phyloP scores from a whole-genome alignment of 1,284 basidiomycete species.

The Rhizoctonia solani region DNA sequence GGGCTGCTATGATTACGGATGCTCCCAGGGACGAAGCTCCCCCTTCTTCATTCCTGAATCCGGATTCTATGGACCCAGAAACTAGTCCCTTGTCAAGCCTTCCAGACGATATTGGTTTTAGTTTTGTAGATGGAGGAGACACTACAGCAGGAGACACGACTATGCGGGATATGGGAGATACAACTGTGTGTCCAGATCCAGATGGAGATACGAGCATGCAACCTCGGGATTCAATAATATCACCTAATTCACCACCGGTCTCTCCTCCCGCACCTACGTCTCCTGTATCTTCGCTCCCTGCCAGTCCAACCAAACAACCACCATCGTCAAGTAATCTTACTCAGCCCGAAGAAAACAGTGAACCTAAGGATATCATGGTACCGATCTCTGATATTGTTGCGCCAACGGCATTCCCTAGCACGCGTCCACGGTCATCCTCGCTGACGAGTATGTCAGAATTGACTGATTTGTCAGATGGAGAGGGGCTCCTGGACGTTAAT shows the following conservation, averaged over 20 bases:
- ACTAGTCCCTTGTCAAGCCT: constrained; percentile 28
- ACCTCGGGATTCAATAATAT: constrained; percentile 3
- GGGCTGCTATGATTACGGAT: not conserved
- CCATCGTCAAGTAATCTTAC: not conserved
- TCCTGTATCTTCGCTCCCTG: constrained; percentile 16
- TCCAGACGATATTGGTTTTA: constrained; percentile 26
- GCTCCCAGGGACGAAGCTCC: constrained; percentile 15
- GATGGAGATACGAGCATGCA: constrained; percentile 12
- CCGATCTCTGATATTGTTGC: not conserved
- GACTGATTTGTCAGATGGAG: not conserved
- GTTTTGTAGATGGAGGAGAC: constrained; percentile 3
- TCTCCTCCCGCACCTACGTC: constrained; percentile 17
- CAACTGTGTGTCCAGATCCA: not conserved
- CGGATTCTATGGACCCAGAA: not conserved
- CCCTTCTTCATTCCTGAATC: not conserved
- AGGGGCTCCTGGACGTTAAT: not conserved
- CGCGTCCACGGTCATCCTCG: not conserved
- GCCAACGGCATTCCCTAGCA: not conserved
- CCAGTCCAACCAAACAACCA: not conserved
- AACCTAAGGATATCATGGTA: not conserved
- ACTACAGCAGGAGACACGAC: constrained; percentile 2
- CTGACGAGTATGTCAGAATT: not conserved
- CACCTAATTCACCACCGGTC: constrained; percentile 3
- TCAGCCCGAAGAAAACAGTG: no score
- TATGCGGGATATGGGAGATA: not conserved